A percentile compares a stretch with the other conserved stretches of the same genome.
Conservation (phyloP, 352 stramenopile genomes). For the Phytophthora pisi region DNA sequence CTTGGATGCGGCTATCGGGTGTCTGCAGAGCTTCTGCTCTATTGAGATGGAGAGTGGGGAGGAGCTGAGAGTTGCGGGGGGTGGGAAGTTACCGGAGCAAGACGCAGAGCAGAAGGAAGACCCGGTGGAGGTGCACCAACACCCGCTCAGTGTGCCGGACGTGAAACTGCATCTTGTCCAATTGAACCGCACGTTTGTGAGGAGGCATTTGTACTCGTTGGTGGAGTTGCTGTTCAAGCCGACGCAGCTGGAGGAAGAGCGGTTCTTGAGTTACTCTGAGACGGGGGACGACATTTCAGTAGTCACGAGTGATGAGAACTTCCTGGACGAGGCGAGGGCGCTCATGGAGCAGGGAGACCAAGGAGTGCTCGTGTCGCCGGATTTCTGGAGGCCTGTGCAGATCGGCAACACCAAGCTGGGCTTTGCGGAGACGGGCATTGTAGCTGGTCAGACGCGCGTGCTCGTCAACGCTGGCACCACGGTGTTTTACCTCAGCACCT, state of each 20-base stretch:
- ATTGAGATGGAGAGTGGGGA: constrained; percentile 58
- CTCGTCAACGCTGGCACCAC: constrained; percentile 61
- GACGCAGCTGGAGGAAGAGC: constrained; percentile 7
- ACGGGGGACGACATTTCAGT: constrained; percentile 63
- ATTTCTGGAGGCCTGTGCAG: constrained; percentile 70
- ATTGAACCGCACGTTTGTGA: constrained; percentile 48
- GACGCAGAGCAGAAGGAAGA: constrained; percentile 22
- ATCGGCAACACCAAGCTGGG: constrained; percentile 66
- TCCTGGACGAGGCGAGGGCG: constrained; percentile 44
- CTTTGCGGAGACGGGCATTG: constrained; percentile 66
- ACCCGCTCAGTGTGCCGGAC: constrained; percentile 61
- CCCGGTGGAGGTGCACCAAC: constrained; percentile 41
- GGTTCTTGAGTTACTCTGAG: constrained; percentile 68
- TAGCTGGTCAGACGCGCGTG: constrained; percentile 67
- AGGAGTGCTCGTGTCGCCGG: constrained; percentile 62
- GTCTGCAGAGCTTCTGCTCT: constrained; percentile 59
- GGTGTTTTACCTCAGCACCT: constrained; percentile 76
- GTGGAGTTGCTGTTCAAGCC: constrained; percentile 57
- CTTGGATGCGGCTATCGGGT: constrained; percentile 47
- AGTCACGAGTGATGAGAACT: constrained; percentile 54
- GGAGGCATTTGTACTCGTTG: constrained; percentile 61
- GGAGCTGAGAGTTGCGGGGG: constrained; percentile 7
- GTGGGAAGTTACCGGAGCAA: not conserved
- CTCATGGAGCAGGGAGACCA: constrained; percentile 45
- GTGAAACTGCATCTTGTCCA: constrained; percentile 64